phyloP scores from a whole-genome alignment of 2,329 filamentous ascomycete species.

The Claviceps spartinae region DNA sequence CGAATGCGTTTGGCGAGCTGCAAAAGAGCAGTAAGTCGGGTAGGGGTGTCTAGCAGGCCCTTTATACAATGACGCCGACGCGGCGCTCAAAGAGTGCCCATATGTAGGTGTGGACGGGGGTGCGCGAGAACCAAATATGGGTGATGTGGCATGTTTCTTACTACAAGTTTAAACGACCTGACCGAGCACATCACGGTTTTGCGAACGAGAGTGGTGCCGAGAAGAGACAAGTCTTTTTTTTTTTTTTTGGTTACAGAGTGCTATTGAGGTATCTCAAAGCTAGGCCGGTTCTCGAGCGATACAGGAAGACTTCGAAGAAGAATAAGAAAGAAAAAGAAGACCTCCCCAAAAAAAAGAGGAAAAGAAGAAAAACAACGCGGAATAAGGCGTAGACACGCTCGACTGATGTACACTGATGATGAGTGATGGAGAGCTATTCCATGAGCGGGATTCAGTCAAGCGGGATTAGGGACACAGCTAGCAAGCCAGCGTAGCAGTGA shows the following conservation, averaged over 20 bases:
- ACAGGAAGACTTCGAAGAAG: not conserved
- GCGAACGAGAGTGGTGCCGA: too few species aligned
- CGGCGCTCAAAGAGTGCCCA: slow-evolving; percentile 4
- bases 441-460: not conserved
- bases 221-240: too few species aligned
- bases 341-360: too few species aligned
- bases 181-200: too few species aligned
- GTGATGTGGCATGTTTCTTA: not conserved
- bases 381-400: too few species aligned
- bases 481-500: too few species aligned
- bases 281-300: not conserved
- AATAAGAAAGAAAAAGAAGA: not conserved
- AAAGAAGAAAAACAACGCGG: not conserved
- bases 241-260: not conserved
- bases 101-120: slow-evolving; percentile 1
- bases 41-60: slow-evolving; percentile 21
- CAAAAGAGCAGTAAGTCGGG: slow-evolving; percentile 30
- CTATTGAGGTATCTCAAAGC: not conserved
- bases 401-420: not conserved
- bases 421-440: not conserved
- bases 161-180: not conserved
- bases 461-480: too few species aligned
- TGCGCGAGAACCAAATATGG: not conserved
- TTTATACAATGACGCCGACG: not conserved
- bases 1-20: slow-evolving; percentile 44